Conservation (phyloP, 225 moss, liverwort and hornwort species). For the Physcomitrellopsis africana region DNA sequence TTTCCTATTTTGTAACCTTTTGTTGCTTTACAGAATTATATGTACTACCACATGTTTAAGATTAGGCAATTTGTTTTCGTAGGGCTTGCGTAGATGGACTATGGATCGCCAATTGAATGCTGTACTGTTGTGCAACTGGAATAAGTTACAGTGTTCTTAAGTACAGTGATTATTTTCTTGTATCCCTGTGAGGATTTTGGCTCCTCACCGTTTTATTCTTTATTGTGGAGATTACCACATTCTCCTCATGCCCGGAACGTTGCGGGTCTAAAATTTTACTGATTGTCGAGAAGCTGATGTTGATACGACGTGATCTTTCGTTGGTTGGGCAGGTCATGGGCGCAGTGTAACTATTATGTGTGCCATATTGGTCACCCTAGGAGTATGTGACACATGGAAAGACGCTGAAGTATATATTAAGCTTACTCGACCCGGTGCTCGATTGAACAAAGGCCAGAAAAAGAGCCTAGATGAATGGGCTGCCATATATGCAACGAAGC, state of each 20-base stretch:
- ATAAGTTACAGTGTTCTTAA: too few species aligned
- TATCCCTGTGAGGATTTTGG: rapidly evolving
- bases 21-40: too few species aligned
- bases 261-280: constrained; percentile 54
- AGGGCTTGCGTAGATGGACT: too few species aligned
- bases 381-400: constrained; percentile 52
- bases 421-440: constrained; percentile 48
- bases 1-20: too few species aligned
- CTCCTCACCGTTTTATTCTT: rapidly evolving
- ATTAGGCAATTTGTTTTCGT: too few species aligned
- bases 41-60: too few species aligned
- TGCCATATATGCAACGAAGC: constrained; percentile 26
- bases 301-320: neutral
- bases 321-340: constrained; percentile 67
- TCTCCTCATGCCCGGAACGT: constrained; percentile 63
- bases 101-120: too few species aligned
- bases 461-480: constrained; percentile 56
- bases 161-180: neutral
- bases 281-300: neutral
- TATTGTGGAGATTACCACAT: constrained; percentile 66
- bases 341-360: constrained; percentile 95
- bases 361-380: constrained; percentile 62
- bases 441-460: constrained; percentile 59
- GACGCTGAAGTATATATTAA: constrained; percentile 55
- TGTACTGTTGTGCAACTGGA: too few species aligned